Evolutionary conservation across 345 rosid genomes (phyloP).

Genomic region (Eucalyptus cloeziana): DNA sequence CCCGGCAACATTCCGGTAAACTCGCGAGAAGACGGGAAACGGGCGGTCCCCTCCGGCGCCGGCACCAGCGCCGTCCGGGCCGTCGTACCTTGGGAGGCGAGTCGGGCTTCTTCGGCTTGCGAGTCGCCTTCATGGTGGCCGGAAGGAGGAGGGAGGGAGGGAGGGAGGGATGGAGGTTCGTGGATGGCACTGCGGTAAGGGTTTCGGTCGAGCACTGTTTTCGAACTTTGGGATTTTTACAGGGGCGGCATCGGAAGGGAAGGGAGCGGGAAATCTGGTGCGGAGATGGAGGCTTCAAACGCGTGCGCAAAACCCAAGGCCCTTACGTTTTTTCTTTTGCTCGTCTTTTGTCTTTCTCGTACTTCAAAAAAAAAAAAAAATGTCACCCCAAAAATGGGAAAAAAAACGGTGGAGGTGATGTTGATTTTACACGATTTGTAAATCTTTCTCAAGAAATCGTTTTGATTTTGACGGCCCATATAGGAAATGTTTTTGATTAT

Average conservation of each 20-base stretch:
- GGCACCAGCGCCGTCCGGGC: not conserved
- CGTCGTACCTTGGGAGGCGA: conserved; percentile 33
- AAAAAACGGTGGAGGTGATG: not conserved
- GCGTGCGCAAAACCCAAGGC: not conserved
- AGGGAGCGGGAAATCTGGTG: conserved; percentile 8
- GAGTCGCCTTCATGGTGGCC: conserved; percentile 27
- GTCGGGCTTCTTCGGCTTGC: conserved; percentile 35
- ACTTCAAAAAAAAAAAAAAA: not conserved
- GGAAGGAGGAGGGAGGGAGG: not conserved
- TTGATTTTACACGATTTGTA: not conserved
- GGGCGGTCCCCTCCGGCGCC: not conserved
- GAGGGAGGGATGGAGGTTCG: not conserved
- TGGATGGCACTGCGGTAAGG: not conserved
- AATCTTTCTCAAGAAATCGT: not conserved
- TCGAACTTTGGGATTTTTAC: not conserved
- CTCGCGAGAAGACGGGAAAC: not conserved
- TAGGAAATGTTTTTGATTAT: not conserved
- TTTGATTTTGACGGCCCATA: fast-evolving
- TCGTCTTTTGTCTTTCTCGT: not conserved
- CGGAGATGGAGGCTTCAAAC: not conserved
- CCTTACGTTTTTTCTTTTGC: not conserved
- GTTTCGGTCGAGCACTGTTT: not conserved
- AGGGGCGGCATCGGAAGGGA: not conserved
- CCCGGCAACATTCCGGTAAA: fast-evolving
- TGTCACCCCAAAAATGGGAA: not conserved